Conservation (phyloP, 1,284 basidiomycete species). For the Malassezia nana region DNA sequence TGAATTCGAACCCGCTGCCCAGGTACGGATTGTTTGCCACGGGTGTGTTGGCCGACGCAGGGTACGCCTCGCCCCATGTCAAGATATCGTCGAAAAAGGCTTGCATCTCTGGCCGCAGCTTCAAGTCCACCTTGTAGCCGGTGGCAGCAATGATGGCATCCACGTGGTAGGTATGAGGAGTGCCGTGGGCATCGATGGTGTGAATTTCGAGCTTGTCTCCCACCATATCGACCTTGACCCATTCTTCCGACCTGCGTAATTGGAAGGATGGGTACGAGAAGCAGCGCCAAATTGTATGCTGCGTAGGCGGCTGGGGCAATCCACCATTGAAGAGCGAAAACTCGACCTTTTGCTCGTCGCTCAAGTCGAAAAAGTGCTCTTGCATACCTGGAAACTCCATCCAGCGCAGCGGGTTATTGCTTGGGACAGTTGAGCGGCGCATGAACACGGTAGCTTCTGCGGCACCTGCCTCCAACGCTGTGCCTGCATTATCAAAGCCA, state of each 20-base stretch:
- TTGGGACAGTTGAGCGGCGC: conserved; percentile 1
- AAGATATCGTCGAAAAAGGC: conserved; percentile 5
- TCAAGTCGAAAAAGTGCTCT: conserved; percentile 10
- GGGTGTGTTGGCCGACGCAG: background rate
- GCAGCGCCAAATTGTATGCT: conserved; percentile 14
- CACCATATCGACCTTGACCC: background rate
- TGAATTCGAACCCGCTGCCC: conserved; percentile 9
- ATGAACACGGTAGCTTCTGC: conserved; percentile 3
- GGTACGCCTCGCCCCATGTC: conserved; percentile 9
- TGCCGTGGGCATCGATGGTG: background rate
- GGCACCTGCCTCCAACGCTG: conserved; percentile 6
- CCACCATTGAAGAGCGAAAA: conserved; percentile 11
- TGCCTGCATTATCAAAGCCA: conserved; percentile 13
- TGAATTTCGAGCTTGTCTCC: conserved; percentile 1
- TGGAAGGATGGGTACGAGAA: conserved; percentile 1
- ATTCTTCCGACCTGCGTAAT: conserved; percentile 5
- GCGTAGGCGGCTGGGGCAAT: conserved; percentile 9
- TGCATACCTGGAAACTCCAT: conserved; percentile 16
- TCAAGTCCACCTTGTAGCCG: conserved; percentile 6
- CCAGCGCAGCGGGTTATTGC: conserved; percentile 10
- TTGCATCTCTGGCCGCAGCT: conserved; percentile 4
- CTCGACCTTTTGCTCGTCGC: conserved; percentile 9
- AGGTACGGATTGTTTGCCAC: conserved; percentile 1
- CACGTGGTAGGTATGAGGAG: background rate
- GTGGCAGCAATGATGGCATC: conserved; percentile 8